Evolutionary conservation across 805 yeast species (phyloP).

Genomic region (Torulaspora maleeae): DNA sequence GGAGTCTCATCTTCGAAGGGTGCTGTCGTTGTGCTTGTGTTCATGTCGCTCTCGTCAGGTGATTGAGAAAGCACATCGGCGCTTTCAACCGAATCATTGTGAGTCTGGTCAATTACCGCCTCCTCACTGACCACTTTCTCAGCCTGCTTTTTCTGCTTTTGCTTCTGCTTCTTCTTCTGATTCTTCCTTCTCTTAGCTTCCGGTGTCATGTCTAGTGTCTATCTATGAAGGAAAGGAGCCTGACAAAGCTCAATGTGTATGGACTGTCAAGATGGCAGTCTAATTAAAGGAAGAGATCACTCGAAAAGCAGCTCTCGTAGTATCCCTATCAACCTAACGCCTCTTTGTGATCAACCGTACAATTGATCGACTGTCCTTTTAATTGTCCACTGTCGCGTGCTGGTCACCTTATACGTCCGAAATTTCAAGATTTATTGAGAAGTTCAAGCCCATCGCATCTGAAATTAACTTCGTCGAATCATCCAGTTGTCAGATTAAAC

Average conservation of each 20-base stretch:
- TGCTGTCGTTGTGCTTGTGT: background rate
- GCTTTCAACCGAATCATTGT: slow-evolving; percentile 6
- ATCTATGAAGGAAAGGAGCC: slow-evolving; percentile 3
- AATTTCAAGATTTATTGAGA: background rate
- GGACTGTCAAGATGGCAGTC: background rate
- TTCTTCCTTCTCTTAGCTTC: slow-evolving; percentile 36
- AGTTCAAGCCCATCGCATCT: slow-evolving; percentile 8
- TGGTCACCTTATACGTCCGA: background rate
- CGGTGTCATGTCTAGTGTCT: slow-evolving; percentile 10
- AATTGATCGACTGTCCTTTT: background rate
- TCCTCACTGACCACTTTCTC: slow-evolving; percentile 4
- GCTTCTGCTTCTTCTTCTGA: slow-evolving; percentile 35
- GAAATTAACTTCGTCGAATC: too few relatives aligned
- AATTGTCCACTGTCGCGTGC: background rate
- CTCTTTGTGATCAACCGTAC: slow-evolving; percentile 1
- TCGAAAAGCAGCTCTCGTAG: background rate
- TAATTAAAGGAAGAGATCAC: background rate
- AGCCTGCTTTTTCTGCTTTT: slow-evolving; percentile 31
- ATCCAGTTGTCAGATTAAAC: background rate
- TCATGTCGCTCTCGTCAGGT: background rate
- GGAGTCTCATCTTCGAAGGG: background rate
- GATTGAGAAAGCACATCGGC: slow-evolving; percentile 1
- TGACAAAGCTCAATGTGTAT: background rate
- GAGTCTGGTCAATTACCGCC: background rate
- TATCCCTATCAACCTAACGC: background rate